phyloP scores from a whole-genome alignment of 805 yeast genomes.

The Komagataella pseudopastoris region DNA sequence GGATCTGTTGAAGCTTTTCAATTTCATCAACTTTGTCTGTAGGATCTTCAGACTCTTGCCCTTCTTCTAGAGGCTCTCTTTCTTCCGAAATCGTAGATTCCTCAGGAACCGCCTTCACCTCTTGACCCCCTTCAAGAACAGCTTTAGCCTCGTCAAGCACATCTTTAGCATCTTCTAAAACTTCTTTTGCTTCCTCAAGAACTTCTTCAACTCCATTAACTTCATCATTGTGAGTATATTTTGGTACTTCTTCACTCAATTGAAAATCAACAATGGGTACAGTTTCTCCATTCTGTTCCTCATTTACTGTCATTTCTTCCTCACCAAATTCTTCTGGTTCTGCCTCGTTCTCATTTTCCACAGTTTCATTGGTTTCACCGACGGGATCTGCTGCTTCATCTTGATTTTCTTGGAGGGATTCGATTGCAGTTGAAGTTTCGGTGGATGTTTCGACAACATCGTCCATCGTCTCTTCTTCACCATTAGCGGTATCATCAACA shows the following conservation, averaged over 20 bases:
- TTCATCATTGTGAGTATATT: neutral
- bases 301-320: neutral
- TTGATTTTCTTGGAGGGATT: neutral
- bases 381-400: neutral
- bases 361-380: neutral
- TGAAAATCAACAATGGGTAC: neutral
- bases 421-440: neutral
- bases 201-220: neutral
- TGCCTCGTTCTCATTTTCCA: neutral
- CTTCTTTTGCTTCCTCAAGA: neutral
- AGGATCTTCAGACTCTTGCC: neutral
- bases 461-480: neutral
- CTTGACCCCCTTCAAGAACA: neutral
- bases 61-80: neutral
- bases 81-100: neutral
- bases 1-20: neutral
- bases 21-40: neutral
- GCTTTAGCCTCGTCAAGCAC: neutral
- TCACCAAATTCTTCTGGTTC: neutral
- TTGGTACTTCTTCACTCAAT: neutral
- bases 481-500: neutral
- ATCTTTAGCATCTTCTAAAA: neutral
- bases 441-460: neutral
- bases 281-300: neutral
- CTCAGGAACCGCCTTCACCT: neutral